Base-by-base conservation (phyloP, 2,329 filamentous ascomycete genomes). In the Trichoderma arundinaceum region DNA sequence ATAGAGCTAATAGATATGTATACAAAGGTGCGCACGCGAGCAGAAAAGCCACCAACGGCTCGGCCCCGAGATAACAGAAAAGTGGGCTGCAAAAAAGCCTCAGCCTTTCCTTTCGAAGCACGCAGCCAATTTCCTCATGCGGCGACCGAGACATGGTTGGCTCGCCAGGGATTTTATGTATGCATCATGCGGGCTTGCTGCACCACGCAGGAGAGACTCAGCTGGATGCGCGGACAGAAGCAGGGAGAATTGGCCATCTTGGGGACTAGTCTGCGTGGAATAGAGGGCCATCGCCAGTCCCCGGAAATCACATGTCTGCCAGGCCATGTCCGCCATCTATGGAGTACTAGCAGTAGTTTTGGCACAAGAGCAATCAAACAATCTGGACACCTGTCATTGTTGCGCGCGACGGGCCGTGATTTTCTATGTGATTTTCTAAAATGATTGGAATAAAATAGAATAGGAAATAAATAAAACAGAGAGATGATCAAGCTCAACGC, bases 401-500 rank as follows among this genome's bases (percentile, higher is more conserved):
- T 19, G 48, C 59, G 48, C 59, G 59, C 59, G 48, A 62, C 59
- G 59, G 59, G 46, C 58, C 58, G 58, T 41, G 35, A 41, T n/a
- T 28, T 28, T 28, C 22, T 28, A 4, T 28, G 22, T 28, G 22
- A 28, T 28, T 28, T 28, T 28, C 22, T 28, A 28, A 28, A 28
- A 28, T 3, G 22, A 28, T 28, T 28, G 22, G n/a, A n/a, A n/a
- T n/a, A 28, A 28, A 28, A 28, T 28, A 4, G 4, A 28, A 28
- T 28, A 28, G 4, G 2, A 28, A 28, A 28, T 28, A 28, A 28
- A 28, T 28, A 28, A 28, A 28, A 28, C 4, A 28, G 22, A 28
- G 22, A 28, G 22, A 28, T 4, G 4, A 28, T 28, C 22, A 28
- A 28, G 2, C 22, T 28, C 22, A 28, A 28, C 22, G 22, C 22